Conservation (phyloP, 331 rosid species). For the Pyracantha coccinea region DNA sequence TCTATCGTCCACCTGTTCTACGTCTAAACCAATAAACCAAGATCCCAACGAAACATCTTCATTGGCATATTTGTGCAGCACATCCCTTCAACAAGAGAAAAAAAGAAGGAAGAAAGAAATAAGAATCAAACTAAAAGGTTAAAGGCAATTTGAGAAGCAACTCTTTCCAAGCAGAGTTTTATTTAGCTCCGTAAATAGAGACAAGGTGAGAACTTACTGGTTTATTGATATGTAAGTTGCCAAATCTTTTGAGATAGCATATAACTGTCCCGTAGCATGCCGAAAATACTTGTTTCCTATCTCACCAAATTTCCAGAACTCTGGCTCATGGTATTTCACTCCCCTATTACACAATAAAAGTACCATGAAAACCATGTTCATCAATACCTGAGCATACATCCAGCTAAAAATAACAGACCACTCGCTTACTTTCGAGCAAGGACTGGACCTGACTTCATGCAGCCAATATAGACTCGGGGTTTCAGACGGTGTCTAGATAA, state of each 20-base stretch:
- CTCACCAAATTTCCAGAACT: constrained; percentile 86
- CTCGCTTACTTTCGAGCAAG: constrained; percentile 69
- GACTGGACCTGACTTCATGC: constrained; percentile 98
- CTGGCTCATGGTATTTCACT: constrained; percentile 87
- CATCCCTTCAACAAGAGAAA: constrained; percentile 33
- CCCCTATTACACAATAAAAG: constrained; percentile 46
- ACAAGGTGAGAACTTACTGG: constrained; percentile 42
- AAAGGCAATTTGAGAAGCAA: not conserved
- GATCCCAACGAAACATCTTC: constrained; percentile 91
- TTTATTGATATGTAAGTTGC: constrained; percentile 62
- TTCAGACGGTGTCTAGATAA: constrained; percentile 46
- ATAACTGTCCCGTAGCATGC: constrained; percentile 89
- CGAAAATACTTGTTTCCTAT: constrained; percentile 86
- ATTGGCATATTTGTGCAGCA: constrained; percentile 71
- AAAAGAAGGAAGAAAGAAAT: not conserved
- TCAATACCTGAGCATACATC: not conserved
- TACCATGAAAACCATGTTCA: constrained; percentile 12
- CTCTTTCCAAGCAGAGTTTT: not conserved
- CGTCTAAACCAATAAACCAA: constrained; percentile 92
- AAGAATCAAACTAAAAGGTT: not conserved
- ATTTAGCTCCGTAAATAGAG: not conserved
- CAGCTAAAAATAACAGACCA: constrained; percentile 1
- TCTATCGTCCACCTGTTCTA: constrained; percentile 70
- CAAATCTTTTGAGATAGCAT: constrained; percentile 73
- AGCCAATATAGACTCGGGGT: constrained; percentile 72